Base-by-base conservation (phyloP, 1,139 yeast genomes). In the Suhomyces yuchorum region DNA sequence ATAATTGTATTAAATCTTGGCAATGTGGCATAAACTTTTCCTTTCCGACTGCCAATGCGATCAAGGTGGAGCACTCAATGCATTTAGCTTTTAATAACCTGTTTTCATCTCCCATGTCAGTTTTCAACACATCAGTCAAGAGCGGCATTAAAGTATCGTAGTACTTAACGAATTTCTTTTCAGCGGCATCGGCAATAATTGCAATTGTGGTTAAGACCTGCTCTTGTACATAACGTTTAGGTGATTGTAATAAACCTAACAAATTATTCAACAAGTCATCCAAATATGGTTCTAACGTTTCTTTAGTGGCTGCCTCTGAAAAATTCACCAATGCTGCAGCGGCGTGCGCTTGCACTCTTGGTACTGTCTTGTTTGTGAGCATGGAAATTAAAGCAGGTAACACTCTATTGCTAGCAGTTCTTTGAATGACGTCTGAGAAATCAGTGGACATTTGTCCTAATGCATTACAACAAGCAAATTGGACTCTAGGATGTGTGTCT, bases 361-460 rank as follows among this genome's bases (percentile, higher is more conserved):
- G 96, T 28, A 87, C 91, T 19, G 88, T 81, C 50, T 77, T 76
- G 53, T 72, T 75, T 3, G 87, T 84, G 51, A 92, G 77, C 75
- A 82, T 90, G 3, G 96, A 85, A 49, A 92, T 88, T 55, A 93
- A 78, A 5, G 96, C 95, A 9, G 98, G 98, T 47, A 95, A 75
- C 37, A 93, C 85, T 55, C 87, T 76, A 56, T 80, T 81, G 53
- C 93, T 96, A 23, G 91, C 80, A 44, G 88, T 83, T 61, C 85
- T 78, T 72, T 93, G 98, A 53, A 93, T 87, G 19, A 80, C 77
- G 57, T 89, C 96, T 5, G 97, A 93, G 70, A 93, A 92, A 70
- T 93, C 99, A 0, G 99, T 93, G n/a, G 96, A 89, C 72, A 95
- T 88, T 73, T 93, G 99, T 43, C 99, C 99, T 55, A 93, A 74